Conservation (phyloP, 1,284 basidiomycete species). For the Ceraceosorus bombacis region DNA sequence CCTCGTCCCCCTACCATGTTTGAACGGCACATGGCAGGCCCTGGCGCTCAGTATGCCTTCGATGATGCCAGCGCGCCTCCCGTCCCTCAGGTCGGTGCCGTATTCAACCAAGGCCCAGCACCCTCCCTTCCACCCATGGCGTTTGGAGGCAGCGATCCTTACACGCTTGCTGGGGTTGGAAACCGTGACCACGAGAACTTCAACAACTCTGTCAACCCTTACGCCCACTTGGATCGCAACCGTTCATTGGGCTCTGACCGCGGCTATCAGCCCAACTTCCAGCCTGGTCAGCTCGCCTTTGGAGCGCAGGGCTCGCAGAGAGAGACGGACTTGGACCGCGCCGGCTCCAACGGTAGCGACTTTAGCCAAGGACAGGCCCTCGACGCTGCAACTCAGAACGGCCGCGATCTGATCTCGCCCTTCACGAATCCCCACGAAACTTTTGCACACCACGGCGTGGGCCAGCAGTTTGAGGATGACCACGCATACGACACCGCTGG, state of each 20-base stretch:
- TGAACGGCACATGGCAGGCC: conserved; percentile 38
- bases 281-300: neutral
- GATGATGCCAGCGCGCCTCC: conserved; percentile 5
- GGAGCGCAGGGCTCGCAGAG: neutral
- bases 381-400: neutral
- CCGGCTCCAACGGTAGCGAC: neutral
- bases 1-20: conserved; percentile 49
- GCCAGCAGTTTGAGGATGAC: neutral
- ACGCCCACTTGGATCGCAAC: conserved; percentile 37
- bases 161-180: conserved; percentile 33
- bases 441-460: no score
- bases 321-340: neutral
- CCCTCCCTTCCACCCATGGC: conserved; percentile 35
- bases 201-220: conserved; percentile 35
- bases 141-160: conserved; percentile 33
- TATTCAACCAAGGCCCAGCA: conserved; percentile 27
- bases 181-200: conserved; percentile 17
- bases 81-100: conserved; percentile 24
- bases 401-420: neutral
- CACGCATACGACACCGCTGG: conserved; percentile 19
- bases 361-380: neutral
- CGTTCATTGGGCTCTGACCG: conserved; percentile 6
- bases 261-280: neutral
- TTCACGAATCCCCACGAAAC: neutral
- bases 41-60: conserved; percentile 9